Percentiles rank a stretch among this genome's conserved stretches.
Evolutionary conservation across 352 stramenopile species (phyloP).

Genomic region (Phytophthora palmivora): DNA sequence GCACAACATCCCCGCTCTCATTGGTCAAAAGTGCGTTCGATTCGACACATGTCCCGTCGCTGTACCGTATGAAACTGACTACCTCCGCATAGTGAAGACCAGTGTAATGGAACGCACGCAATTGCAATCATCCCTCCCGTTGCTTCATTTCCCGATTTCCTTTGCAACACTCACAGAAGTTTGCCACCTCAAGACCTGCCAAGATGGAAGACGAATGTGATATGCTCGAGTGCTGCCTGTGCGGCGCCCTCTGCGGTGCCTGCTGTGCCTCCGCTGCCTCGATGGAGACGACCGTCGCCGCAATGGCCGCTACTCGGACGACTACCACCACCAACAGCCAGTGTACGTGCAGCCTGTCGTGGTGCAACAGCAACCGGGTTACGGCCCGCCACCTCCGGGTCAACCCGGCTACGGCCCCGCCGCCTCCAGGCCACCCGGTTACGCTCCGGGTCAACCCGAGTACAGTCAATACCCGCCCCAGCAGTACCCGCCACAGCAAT

Average conservation of each 20-base stretch:
- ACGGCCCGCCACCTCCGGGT: slow-evolving; percentile 37
- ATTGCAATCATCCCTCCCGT: neutral
- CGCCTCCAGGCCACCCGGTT: slow-evolving; percentile 50
- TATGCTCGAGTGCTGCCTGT: slow-evolving; percentile 82
- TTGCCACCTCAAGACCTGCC: neutral
- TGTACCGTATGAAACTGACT: slow-evolving; percentile 31
- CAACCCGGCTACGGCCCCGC: slow-evolving; percentile 40
- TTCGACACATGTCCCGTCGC: slow-evolving; percentile 3
- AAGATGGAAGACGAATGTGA: slow-evolving; percentile 78
- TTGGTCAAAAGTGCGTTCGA: slow-evolving; percentile 26
- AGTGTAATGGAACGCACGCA: slow-evolving; percentile 15
- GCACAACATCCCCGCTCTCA: neutral
- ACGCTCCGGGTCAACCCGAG: slow-evolving; percentile 44
- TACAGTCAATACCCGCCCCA: slow-evolving; percentile 58
- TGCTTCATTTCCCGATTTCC: slow-evolving; percentile 39
- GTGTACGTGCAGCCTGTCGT: slow-evolving; percentile 83
- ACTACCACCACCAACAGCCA: slow-evolving; percentile 51
- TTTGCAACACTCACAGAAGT: neutral
- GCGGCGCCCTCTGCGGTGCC: slow-evolving; percentile 73
- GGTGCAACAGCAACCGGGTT: slow-evolving; percentile 50
- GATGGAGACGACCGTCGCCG: slow-evolving; percentile 48
- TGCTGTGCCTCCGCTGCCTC: slow-evolving; percentile 66
- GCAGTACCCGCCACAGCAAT: slow-evolving; percentile 37
- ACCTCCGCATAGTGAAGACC: slow-evolving; percentile 13
- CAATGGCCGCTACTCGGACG: slow-evolving; percentile 39